Evolutionary conservation across 805 yeast species (phyloP).

Genomic region (Ogataea degrootiae): DNA sequence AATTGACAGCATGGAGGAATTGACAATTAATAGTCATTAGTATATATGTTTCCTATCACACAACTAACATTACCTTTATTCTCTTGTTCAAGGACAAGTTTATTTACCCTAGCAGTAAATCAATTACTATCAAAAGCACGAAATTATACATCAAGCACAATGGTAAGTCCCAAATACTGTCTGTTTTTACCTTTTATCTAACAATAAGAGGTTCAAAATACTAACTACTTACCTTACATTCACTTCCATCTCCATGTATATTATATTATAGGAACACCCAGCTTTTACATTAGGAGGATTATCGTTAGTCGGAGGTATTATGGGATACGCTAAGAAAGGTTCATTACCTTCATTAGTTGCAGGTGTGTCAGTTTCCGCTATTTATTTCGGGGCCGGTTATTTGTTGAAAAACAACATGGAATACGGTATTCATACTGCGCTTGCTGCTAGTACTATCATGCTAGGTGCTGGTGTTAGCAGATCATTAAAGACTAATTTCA

Average conservation of each 20-base stretch:
- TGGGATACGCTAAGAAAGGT: slow-evolving; percentile 46
- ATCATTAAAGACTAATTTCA: slow-evolving; percentile 45
- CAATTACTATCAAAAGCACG: no score
- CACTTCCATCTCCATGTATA: neutral
- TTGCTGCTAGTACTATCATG: slow-evolving; percentile 64
- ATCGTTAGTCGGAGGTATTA: slow-evolving; percentile 28
- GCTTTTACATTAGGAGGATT: slow-evolving; percentile 24
- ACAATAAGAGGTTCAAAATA: neutral
- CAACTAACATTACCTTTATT: no score
- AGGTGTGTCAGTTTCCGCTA: slow-evolving; percentile 56
- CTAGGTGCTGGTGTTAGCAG: slow-evolving; percentile 71
- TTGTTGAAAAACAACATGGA: slow-evolving; percentile 67
- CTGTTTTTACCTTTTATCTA: no score
- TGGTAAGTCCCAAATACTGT: no score
- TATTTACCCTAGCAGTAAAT: no score
- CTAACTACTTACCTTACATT: neutral
- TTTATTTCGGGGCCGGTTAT: slow-evolving; percentile 71
- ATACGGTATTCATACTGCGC: slow-evolving; percentile 76
- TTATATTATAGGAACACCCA: slow-evolving; percentile 25
- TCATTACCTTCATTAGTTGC: slow-evolving; percentile 79
- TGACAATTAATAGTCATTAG: no score
- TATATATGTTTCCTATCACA: no score
- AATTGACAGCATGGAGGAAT: no score
- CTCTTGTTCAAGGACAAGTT: no score
- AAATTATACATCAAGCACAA: no score